Conservation (phyloP, 2,329 filamentous ascomycete genomes). For the Fusarium concolor region DNA sequence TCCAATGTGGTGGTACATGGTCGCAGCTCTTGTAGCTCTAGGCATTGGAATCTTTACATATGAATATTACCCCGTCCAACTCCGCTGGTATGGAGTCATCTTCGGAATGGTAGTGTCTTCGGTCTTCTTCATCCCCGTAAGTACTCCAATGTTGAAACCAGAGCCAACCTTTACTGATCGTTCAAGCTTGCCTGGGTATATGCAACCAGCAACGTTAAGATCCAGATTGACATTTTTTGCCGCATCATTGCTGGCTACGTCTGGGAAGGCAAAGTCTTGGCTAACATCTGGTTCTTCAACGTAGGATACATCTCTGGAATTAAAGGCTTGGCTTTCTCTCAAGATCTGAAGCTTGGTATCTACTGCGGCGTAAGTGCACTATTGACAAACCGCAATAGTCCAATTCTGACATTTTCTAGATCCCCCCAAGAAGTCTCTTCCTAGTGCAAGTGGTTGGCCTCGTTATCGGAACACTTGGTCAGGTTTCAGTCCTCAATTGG, state of each 20-base stretch:
- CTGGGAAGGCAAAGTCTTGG: slow-evolving; percentile 56
- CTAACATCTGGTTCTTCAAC: slow-evolving; percentile 55
- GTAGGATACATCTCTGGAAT: slow-evolving; percentile 56
- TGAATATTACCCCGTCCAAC: slow-evolving; percentile 49
- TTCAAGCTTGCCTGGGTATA: slow-evolving; percentile 48
- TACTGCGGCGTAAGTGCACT: slow-evolving; percentile 49
- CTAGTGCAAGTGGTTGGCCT: slow-evolving; percentile 57
- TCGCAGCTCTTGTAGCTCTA: slow-evolving; percentile 32
- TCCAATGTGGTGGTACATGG: slow-evolving; percentile 46
- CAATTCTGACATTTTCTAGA: slow-evolving; percentile 37
- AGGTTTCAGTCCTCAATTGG: slow-evolving; percentile 55
- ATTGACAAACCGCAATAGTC: accelerated
- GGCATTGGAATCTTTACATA: slow-evolving; percentile 47
- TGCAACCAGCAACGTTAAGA: slow-evolving; percentile 58
- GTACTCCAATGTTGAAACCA: neutral
- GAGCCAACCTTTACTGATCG: neutral
- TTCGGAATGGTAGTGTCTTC: slow-evolving; percentile 46
- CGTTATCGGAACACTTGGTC: slow-evolving; percentile 57
- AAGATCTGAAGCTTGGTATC: slow-evolving; percentile 60
- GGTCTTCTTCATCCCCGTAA: slow-evolving; percentile 47
- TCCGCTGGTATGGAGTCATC: slow-evolving; percentile 50
- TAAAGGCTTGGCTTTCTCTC: slow-evolving; percentile 56
- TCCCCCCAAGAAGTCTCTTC: slow-evolving; percentile 59
- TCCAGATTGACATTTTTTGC: slow-evolving; percentile 59
- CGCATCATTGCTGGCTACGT: slow-evolving; percentile 59